These are phyloP conservation scores for Phlebiopsis gigantea DNA, from an alignment of 768 basidiomycete species.

Conservation along the genomic window DNA sequence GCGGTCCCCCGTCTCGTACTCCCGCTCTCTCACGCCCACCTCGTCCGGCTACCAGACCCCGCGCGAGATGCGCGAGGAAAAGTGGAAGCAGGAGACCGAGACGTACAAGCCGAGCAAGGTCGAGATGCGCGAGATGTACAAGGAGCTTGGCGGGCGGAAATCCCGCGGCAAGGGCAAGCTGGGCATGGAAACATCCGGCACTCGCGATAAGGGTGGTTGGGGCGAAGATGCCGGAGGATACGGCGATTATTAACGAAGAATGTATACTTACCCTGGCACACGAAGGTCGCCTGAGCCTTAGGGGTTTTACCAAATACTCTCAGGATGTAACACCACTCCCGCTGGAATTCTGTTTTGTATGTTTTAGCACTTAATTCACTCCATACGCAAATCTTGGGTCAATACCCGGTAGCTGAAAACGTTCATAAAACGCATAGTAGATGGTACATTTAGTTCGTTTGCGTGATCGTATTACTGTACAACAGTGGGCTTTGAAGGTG, in stretches of 20 bases:
- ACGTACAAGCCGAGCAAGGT: conserved; percentile 60
- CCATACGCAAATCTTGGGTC: no score
- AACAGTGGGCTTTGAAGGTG: no score
- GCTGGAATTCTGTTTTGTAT: no score
- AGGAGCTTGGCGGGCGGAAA: conserved; percentile 85
- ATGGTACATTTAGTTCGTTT: no score
- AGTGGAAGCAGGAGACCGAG: conserved; percentile 58
- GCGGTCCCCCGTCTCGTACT: conserved; percentile 32
- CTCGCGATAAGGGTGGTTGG: conserved; percentile 81
- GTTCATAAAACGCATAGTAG: no score
- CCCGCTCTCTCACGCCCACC: conserved; percentile 42
- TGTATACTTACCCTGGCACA: no score
- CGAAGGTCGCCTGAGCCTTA: no score
- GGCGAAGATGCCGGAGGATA: conserved; percentile 31
- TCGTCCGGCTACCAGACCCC: conserved; percentile 70
- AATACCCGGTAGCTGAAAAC: no score
- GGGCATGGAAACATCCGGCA: conserved; percentile 42
- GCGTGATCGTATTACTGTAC: no score
- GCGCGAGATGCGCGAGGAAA: conserved; percentile 66
- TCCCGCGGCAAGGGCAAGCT: conserved; percentile 68
- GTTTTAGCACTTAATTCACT: no score
- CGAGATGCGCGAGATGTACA: conserved; percentile 90
- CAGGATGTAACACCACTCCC: no score
- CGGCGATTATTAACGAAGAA: conserved; percentile 6
- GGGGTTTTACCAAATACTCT: no score